Percentiles rank a stretch among this genome's conserved stretches.
These are phyloP conservation scores for Hippophae tibetana DNA, from an alignment of 306 rosid species.

Conservation along the genomic window DNA sequence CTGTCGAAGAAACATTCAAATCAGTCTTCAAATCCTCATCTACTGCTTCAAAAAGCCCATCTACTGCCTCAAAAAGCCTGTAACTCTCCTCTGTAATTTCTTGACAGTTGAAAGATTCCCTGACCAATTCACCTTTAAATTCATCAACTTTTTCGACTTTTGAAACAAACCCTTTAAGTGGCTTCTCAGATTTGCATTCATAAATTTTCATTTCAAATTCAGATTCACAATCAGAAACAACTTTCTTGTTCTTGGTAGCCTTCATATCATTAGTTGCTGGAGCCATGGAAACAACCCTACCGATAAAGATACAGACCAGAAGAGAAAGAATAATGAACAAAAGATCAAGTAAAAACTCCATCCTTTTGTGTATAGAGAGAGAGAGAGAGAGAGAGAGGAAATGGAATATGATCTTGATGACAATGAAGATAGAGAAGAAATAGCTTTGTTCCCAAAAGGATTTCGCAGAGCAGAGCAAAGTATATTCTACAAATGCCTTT, in stretches of 20 bases:
- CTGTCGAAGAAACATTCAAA: constrained; percentile 22
- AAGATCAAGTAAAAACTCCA: constrained; percentile 46
- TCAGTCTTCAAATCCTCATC: constrained; percentile 8
- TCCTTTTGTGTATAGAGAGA: constrained; percentile 14
- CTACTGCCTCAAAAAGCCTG: not conserved
- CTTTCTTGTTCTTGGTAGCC: constrained; percentile 1
- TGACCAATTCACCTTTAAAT: constrained; percentile 13
- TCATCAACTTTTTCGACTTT: constrained; percentile 25
- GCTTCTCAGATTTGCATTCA: constrained; percentile 20
- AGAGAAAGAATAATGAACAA: constrained; percentile 28
- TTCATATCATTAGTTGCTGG: constrained; percentile 9
- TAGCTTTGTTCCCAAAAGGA: constrained; percentile 13
- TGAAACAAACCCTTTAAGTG: constrained; percentile 21
- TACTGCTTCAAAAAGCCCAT: constrained; percentile 12
- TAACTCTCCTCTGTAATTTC: constrained; percentile 10
- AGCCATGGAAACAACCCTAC: constrained; percentile 24
- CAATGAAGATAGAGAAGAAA: not conserved
- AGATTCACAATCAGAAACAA: constrained; percentile 6
- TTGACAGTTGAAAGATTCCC: constrained; percentile 15
- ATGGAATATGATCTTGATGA: not conserved
- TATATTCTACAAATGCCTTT: constrained; percentile 30
- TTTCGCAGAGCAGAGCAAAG: constrained; percentile 42
- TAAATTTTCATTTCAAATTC: constrained; percentile 21
- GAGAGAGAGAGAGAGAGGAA: not conserved
- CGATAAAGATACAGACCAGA: constrained; percentile 30